Percentiles rank a stretch among this genome's conserved stretches.
phyloP scores from a whole-genome alignment of 345 rosid genomes.

The Rhodomyrtus tomentosa region DNA sequence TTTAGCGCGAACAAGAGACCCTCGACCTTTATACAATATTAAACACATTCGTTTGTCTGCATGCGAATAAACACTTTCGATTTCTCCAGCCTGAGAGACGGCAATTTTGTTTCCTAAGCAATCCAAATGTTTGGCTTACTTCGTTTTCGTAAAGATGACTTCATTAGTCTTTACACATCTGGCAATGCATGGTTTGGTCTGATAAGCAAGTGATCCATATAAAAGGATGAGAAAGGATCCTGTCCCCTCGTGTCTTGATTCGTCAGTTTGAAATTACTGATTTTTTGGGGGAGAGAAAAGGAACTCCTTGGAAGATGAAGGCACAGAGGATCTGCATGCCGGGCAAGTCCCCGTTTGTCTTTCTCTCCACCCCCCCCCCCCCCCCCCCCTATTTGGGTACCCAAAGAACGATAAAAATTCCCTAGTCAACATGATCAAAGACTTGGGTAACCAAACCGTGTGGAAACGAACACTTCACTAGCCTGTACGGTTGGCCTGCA shows the following conservation, averaged over 20 bases:
- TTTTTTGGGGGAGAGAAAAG: not conserved
- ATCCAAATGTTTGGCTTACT: not conserved
- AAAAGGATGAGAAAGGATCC: not conserved
- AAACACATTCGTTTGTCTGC: not conserved
- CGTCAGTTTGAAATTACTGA: not conserved
- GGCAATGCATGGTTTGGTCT: not conserved
- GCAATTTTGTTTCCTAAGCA: not conserved
- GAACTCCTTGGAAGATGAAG: not conserved
- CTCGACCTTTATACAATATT: not conserved
- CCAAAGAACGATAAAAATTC: not conserved
- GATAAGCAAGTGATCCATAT: not conserved
- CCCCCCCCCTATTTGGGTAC: not conserved
- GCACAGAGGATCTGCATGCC: not conserved
- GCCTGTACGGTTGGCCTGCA: not conserved
- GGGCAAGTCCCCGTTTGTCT: not conserved
- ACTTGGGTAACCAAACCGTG: not conserved
- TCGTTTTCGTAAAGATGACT: not conserved
- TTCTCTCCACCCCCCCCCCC: no score
- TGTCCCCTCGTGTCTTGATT: not conserved
- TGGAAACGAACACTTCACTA: not conserved
- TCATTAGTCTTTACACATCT: not conserved
- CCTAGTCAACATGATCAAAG: not conserved
- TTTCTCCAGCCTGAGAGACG: not conserved
- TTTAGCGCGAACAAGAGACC: not conserved
- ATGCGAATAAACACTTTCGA: not conserved